Conservation (phyloP, 176 grass and related monocot species). For the Themeda triandra region DNA sequence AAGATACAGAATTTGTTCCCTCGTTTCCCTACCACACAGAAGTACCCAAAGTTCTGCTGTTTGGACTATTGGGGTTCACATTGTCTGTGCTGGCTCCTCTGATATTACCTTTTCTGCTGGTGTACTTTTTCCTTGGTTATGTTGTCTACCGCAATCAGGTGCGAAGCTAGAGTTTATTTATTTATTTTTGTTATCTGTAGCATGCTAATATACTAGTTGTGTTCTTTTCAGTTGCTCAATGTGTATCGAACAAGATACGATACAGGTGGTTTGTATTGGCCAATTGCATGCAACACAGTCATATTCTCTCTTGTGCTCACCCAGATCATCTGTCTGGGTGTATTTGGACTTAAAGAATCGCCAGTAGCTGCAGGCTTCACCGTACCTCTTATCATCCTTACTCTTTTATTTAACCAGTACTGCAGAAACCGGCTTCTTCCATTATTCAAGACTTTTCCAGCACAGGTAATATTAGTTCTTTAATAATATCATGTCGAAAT, state of each 20-base stretch:
- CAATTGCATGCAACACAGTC: conserved; percentile 72
- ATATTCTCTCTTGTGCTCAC: conserved; percentile 89
- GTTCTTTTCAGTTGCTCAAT: conserved; percentile 68
- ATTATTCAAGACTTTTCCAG: conserved; percentile 63
- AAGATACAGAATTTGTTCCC: conserved; percentile 61
- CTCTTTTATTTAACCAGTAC: conserved; percentile 87
- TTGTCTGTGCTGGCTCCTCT: conserved; percentile 82
- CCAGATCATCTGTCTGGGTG: conserved; percentile 82
- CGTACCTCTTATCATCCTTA: conserved; percentile 71
- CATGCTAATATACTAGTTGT: conserved; percentile 8
- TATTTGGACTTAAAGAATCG: conserved; percentile 80
- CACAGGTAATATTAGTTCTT: conserved; percentile 51
- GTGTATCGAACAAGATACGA: conserved; percentile 80
- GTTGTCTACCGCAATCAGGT: conserved; percentile 97
- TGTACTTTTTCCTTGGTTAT: conserved; percentile 93
- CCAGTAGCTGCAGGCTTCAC: conserved; percentile 67
- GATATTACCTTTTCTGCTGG: conserved; percentile 90
- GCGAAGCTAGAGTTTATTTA: not conserved
- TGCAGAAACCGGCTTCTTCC: conserved; percentile 83
- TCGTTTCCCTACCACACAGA: conserved; percentile 94
- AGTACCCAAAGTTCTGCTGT: conserved; percentile 83
- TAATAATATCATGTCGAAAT: not conserved
- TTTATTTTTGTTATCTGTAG: not conserved
- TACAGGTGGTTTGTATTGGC: conserved; percentile 81
- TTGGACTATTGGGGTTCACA: conserved; percentile 84